phyloP scores from a whole-genome alignment of 1,284 basidiomycete genomes.

The Boletellus deceptivus region DNA sequence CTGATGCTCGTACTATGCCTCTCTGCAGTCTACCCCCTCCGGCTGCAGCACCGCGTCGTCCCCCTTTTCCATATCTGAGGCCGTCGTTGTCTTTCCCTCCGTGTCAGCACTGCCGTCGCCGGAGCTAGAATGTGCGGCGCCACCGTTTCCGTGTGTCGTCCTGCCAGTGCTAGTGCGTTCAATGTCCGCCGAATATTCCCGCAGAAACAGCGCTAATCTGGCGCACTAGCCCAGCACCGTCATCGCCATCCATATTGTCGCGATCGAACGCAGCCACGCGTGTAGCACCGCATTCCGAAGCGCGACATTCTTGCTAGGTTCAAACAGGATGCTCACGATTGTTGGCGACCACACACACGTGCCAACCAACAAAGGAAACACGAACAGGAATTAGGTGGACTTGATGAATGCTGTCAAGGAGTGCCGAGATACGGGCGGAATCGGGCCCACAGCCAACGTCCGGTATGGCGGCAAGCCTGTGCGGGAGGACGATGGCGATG shows the following conservation, averaged over 20 bases:
- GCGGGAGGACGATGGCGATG: conserved; percentile 58
- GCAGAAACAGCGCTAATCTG: conserved; percentile 55
- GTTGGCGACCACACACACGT: neutral
- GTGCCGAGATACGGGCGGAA: conserved; percentile 47
- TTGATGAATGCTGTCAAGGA: conserved; percentile 53
- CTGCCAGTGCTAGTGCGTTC: conserved; percentile 39
- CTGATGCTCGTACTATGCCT: no score
- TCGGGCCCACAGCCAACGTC: conserved; percentile 44
- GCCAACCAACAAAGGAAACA: conserved; percentile 8
- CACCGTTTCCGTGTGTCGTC: conserved; percentile 39
- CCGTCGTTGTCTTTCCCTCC: no score
- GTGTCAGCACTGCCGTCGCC: no score
- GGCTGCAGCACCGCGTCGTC: no score
- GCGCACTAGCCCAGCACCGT: conserved; percentile 54
- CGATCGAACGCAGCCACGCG: conserved; percentile 68
- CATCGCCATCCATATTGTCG: conserved; percentile 68
- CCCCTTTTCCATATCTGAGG: no score
- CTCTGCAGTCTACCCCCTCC: no score
- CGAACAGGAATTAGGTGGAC: conserved; percentile 56
- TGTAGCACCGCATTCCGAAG: conserved; percentile 54
- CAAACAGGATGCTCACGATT: neutral
- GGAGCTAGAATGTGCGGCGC: no score
- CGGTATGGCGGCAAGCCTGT: conserved; percentile 49
- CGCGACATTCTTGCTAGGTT: conserved; percentile 42
- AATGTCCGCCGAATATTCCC: conserved; percentile 53